These are phyloP conservation scores for Suhomyces pyralidae DNA, from an alignment of 805 yeast species.

Conservation along the genomic window DNA sequence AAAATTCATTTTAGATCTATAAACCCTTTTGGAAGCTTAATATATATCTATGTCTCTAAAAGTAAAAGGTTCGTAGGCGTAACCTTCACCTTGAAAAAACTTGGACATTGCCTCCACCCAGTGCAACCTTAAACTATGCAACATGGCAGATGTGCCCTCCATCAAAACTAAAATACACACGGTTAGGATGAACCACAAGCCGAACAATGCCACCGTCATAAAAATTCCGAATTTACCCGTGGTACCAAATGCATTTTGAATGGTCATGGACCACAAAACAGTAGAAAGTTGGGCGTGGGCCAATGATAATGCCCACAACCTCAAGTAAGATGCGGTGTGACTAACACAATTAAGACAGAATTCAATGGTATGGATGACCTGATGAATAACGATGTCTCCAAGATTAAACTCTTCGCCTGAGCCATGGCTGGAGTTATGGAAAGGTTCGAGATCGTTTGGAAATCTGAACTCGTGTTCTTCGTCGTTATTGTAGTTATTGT, in stretches of 20 bases:
- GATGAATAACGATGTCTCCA: conserved; percentile 95
- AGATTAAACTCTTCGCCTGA: conserved; percentile 64
- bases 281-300: conserved; percentile 95
- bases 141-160: conserved; percentile 99
- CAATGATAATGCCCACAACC: conserved; percentile 95
- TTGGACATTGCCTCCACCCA: conserved; percentile 99
- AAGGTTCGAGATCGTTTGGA: conserved; percentile 39
- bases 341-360: conserved; percentile 95
- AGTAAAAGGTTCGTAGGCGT: conserved; percentile 83
- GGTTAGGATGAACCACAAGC: conserved; percentile 91
- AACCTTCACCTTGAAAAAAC: conserved; percentile 96
- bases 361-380: conserved; percentile 95
- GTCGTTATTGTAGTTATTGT: conserved; percentile 16
- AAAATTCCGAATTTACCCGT: conserved; percentile 66
- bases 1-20: not conserved
- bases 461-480: conserved; percentile 20
- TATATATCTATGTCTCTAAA: conserved; percentile 33
- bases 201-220: conserved; percentile 77
- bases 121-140: conserved; percentile 95
- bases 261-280: conserved; percentile 97
- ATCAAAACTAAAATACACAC: conserved; percentile 87
- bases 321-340: conserved; percentile 95
- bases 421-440: conserved; percentile 38
- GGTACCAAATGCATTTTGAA: conserved; percentile 68
- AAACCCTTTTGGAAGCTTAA: not conserved